Evolutionary conservation across 2,329 filamentous ascomycete species (phyloP), one percentile per base, ranked within the genome.

Genomic region (Trichoderma sp.): DNA sequence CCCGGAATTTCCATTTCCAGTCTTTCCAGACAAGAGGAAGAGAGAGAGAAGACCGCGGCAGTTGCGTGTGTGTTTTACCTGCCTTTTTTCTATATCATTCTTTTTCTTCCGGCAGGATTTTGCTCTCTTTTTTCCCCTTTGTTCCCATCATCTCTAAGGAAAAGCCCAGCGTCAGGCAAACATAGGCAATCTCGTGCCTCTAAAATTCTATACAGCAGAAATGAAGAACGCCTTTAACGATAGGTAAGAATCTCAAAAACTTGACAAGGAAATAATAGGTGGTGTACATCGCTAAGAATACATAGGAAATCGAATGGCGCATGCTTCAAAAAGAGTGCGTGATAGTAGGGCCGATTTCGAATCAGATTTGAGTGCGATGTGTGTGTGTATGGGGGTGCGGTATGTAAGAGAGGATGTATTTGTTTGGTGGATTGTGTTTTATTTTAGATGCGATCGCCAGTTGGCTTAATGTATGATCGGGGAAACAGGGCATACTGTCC

Each of bases 401-500:
- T 24, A 11, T 56, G 4, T 56, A 24, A 9, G 21, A 56, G 50
- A 56, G 50, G 50, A 24, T 56, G 50, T 56, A 21, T 24, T 50
- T 50, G 31, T n/a, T 50, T 27, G 33, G 38, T 53, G 27, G 2
- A 27, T 12, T 35, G 12, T 21, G 18, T 53, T 9, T 14, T 16
- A 11, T 35, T 29, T 77, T 79, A 85, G 62, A 85, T 83, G 16
- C 81, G 80, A 69, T 83, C 82, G 29, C 81, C 81, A 27, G 78
- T 81, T 11, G 78, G 78, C 78, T 83, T 84, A 59, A 81, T 76
- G 41, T 81, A 80, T 65, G 79, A 77, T n/a, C 83, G 82, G 21
- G 87, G 87, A 77, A 88, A 88, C 16, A 87, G 80, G 53, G 85
- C 85, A 77, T 87, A 89, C 77, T 86, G 86, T 24, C 85, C 86